Evolutionary conservation across 148 eudicot species (phyloP), one percentile per base, ranked within the genome.

Genomic region (Talinum fruticosum): DNA sequence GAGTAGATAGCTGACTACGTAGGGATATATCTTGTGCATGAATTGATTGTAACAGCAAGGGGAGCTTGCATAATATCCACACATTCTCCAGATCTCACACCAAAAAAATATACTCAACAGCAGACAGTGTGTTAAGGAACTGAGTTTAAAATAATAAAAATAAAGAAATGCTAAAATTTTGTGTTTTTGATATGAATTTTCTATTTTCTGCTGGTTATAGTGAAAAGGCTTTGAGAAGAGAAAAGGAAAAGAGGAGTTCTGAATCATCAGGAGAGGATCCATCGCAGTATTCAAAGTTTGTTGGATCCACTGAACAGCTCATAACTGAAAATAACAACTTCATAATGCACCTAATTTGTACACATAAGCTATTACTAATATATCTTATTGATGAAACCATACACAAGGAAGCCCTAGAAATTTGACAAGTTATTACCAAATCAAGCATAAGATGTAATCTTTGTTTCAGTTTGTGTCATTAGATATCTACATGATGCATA

Each of bases 1-100:
- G 80, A 77, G 80, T 82, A 82, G 84, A 82, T 82, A 77, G n/a
- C 72, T 81, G 69, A 72, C 79, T 72, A 81, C 77, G 69, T 73
- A 67, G 29, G 57, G 44, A 65, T 66, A 21, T 66, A 82, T 64
- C 47, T 76, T 81, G 26, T 76, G 77, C 80, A 81, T 76, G 83
- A 35, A 72, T 72, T 47, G n/a, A 29, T 59, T 62, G 13, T 16
- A 74, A 41, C 44, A 41, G 29, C 15, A 38, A 32, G 19, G 33
- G 66, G 0, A 69, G 36, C 74, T 41, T 44, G 49, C 78, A 68
- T 45, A 30, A 35, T 54, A 69, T 75, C 78, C 69, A 75, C 75
- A 79, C 68, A 67, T 69, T 41, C 41, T 54, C 51, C 32, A 19
- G 70, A 71, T 78, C 41, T 49, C 64, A 66, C 69, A 79, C 49